These are phyloP conservation scores for Ogataea polymorpha DNA, from an alignment of 805 yeast species.

Conservation along the genomic window DNA sequence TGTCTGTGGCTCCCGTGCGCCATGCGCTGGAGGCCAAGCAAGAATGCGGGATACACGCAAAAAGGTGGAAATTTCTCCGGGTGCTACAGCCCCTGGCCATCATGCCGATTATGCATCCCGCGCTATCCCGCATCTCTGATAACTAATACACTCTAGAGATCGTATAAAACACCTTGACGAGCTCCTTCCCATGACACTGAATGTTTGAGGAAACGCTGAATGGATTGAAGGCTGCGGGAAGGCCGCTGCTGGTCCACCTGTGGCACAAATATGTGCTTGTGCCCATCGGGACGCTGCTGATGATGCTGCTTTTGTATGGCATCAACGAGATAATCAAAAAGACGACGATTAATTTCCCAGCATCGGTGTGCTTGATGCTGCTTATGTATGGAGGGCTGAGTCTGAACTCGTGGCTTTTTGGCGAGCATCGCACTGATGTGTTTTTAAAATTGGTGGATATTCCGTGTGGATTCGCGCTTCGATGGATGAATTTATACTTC, in stretches of 20 bases:
- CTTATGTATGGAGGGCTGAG: slow-evolving; percentile 48
- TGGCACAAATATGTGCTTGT: slow-evolving; percentile 44
- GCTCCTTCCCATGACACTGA: too few relatives aligned
- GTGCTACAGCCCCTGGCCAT: background rate
- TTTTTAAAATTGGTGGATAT: slow-evolving; percentile 43
- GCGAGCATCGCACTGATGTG: slow-evolving; percentile 30
- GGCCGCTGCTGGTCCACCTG: slow-evolving; percentile 30
- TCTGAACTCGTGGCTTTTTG: slow-evolving; percentile 35
- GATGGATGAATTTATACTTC: slow-evolving; percentile 79
- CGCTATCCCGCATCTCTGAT: background rate
- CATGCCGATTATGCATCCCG: background rate
- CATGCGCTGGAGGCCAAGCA: too few relatives aligned
- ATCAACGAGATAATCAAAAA: slow-evolving; percentile 44
- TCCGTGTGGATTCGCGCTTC: slow-evolving; percentile 64
- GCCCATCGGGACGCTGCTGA: slow-evolving; percentile 46
- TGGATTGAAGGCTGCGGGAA: slow-evolving; percentile 1
- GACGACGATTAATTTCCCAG: slow-evolving; percentile 57
- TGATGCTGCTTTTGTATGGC: slow-evolving; percentile 50
- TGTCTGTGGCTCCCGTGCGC: too few relatives aligned
- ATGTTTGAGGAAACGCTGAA: background rate
- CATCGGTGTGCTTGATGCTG: slow-evolving; percentile 70
- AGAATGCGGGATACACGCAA: too few relatives aligned
- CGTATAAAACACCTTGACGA: background rate
- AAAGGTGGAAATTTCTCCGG: background rate
- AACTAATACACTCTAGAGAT: background rate